Conservation (phyloP, 164 flowering plant genomes). For the Amborella trichopoda region DNA sequence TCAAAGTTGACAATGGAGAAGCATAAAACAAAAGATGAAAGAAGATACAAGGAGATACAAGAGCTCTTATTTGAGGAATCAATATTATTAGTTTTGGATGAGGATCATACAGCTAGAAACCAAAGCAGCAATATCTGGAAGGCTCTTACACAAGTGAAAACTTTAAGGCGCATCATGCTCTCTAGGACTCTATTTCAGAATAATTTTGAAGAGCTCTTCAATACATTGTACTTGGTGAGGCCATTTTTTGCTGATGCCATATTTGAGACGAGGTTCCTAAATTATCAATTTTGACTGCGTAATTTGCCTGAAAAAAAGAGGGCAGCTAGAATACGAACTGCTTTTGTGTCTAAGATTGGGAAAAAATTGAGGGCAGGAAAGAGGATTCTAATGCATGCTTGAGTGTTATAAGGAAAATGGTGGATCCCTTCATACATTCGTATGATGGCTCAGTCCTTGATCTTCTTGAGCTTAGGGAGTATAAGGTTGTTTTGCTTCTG, state of each 20-base stretch:
- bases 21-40: not conserved
- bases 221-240: conserved; percentile 46
- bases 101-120: conserved; percentile 84
- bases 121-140: conserved; percentile 33
- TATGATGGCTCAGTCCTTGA: conserved; percentile 49
- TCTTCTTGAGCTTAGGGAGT: conserved; percentile 59
- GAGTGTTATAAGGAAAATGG: conserved; percentile 24
- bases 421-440: conserved; percentile 65
- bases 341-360: too few species aligned
- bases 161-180: conserved; percentile 56
- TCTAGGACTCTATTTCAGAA: conserved; percentile 97
- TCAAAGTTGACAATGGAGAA: conserved; percentile 28
- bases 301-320: too few species aligned
- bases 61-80: conserved; percentile 46
- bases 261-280: too few species aligned
- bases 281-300: too few species aligned
- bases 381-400: too few species aligned
- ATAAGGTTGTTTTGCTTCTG: conserved; percentile 37
- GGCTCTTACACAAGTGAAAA: conserved; percentile 30
- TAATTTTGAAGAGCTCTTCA: conserved; percentile 58
- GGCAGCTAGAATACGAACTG: too few species aligned
- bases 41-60: conserved; percentile 15
- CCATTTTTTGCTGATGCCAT: conserved; percentile 31
- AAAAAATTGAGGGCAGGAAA: too few species aligned
- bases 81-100: conserved; percentile 68